A percentile compares a stretch with the other conserved stretches of the same genome.
These are phyloP conservation scores for Penicillium sp. DNA, from an alignment of 2,329 filamentous ascomycete species.

Conservation along the genomic window DNA sequence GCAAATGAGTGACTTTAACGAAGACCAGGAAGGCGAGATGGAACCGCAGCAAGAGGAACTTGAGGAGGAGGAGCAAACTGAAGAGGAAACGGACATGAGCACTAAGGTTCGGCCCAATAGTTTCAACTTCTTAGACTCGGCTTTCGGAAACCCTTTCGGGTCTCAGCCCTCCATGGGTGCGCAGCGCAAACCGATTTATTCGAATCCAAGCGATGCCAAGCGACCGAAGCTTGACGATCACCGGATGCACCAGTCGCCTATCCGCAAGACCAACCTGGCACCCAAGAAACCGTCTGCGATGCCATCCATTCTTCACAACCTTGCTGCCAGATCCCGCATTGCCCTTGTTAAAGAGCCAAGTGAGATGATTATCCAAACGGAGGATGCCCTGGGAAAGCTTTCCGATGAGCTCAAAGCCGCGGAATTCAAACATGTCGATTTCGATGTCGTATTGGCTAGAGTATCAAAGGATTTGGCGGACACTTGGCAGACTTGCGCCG, in stretches of 20 bases:
- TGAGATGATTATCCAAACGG: constrained; percentile 70
- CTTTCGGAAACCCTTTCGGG: constrained; percentile 24
- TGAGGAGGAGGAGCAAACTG: constrained; percentile 43
- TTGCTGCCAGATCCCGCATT: constrained; percentile 57
- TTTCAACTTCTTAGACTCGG: constrained; percentile 34
- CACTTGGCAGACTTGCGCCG: constrained; percentile 33
- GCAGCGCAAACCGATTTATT: constrained; percentile 41
- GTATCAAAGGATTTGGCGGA: constrained; percentile 35
- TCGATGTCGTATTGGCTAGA: constrained; percentile 34
- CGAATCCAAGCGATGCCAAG: constrained; percentile 44
- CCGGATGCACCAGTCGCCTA: constrained; percentile 36
- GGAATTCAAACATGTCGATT: constrained; percentile 32
- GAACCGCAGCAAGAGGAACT: constrained; percentile 35
- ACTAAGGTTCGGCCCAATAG: constrained; percentile 16
- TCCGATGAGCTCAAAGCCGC: constrained; percentile 50
- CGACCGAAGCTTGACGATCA: constrained; percentile 43
- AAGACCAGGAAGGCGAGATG: constrained; percentile 25
- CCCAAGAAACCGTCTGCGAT: constrained; percentile 61
- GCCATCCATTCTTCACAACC: constrained; percentile 67
- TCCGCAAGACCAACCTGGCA: constrained; percentile 32
- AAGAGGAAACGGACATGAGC: constrained; percentile 31
- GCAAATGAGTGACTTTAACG: constrained; percentile 26
- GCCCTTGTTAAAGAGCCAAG: constrained; percentile 67
- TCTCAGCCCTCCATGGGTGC: constrained; percentile 7
- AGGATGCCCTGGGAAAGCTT: constrained; percentile 64